A percentile compares a stretch with the other conserved stretches of the same genome.
These are phyloP conservation scores for Goffeauzyma gilvescens DNA, from an alignment of 768 basidiomycete species.

Conservation along the genomic window DNA sequence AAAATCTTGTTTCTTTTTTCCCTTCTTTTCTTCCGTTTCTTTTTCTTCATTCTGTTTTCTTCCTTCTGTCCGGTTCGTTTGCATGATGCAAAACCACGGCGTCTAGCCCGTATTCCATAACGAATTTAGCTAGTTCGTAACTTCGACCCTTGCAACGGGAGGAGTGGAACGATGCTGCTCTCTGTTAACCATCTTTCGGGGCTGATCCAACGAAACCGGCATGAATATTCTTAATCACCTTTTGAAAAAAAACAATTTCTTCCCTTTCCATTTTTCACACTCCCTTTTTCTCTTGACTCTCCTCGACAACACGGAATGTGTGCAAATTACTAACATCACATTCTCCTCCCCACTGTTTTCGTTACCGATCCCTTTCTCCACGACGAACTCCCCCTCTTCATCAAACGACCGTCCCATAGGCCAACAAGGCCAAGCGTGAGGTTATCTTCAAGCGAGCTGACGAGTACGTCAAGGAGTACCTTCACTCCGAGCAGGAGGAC, in stretches of 20 bases:
- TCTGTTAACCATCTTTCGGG: conserved; percentile 91
- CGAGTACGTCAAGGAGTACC: conserved; percentile 92
- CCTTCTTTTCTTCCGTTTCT: not conserved
- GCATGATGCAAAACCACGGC: conserved; percentile 63
- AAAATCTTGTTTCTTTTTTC: not conserved
- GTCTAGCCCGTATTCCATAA: conserved; percentile 49
- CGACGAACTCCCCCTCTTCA: not conserved
- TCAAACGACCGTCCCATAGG: conserved; percentile 40
- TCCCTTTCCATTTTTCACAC: not conserved
- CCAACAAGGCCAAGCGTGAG: conserved; percentile 74
- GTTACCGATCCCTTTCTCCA: too few species aligned
- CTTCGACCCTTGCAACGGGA: too few species aligned
- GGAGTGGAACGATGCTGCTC: conserved; percentile 42
- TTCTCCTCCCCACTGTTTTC: too few species aligned
- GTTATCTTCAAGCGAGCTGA: conserved; percentile 99
- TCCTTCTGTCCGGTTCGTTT: not conserved
- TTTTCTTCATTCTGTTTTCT: not conserved
- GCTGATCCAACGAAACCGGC: too few species aligned
- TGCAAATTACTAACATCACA: too few species aligned
- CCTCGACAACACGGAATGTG: not conserved
- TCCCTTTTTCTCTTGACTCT: not conserved
- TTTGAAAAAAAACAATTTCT: too few species aligned
- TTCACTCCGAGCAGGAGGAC: conserved; percentile 81
- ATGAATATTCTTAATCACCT: too few species aligned
- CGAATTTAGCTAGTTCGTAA: too few species aligned